Base-by-base conservation (phyloP, 202 grass and related monocot species). In the Carex sylvatica region DNA sequence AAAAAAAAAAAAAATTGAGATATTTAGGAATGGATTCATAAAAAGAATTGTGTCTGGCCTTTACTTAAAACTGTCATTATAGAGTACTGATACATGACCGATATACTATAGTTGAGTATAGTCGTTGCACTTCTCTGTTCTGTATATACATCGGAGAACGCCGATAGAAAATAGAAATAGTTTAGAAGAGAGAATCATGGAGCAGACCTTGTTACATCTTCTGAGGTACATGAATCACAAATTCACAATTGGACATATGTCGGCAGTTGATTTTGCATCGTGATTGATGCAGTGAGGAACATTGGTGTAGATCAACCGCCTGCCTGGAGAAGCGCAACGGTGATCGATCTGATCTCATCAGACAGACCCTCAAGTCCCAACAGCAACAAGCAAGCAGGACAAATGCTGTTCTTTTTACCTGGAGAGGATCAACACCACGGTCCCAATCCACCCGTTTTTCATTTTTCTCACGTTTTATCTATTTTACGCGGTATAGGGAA, bases 401-500 rank as follows among this genome's bases (percentile, higher is more conserved):
- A 20, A 18, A 1, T 38, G 19, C 35, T 44, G 35, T 70, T 44
- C 35, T 7, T 44, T 20, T 3, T 10, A 20, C 35, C 35, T 44
- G 28, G 28, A 28, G 28, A 28, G 2, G 13, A 71, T 51, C 19
- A 5, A 2, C 4, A 72, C 40, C 9, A 12, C 67, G 19, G 19
- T 35, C 15, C 33, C 65, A 42, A 23, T 52, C 70, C 3, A 12
- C 46, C 46, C 46, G 46, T 49, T 13, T 49, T 49, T 49, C 11
- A 28, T 14, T 53, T 22, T 9, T 1, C 47, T 74, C 23, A 46
- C 47, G 12, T 30, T 65, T 31, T 23, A 9, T 13, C 22, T 65
- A 28, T 24, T 73, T 74, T 53, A 74, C 71, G 71, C 71, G 71
- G 71, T 54, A 30, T 10, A 71, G 40, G 68, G 47, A 13, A 71